Evolutionary conservation across 768 basidiomycete genomes (phyloP), one percentile per base, ranked within the genome.

Genomic region (Suillus cothurnatus): DNA sequence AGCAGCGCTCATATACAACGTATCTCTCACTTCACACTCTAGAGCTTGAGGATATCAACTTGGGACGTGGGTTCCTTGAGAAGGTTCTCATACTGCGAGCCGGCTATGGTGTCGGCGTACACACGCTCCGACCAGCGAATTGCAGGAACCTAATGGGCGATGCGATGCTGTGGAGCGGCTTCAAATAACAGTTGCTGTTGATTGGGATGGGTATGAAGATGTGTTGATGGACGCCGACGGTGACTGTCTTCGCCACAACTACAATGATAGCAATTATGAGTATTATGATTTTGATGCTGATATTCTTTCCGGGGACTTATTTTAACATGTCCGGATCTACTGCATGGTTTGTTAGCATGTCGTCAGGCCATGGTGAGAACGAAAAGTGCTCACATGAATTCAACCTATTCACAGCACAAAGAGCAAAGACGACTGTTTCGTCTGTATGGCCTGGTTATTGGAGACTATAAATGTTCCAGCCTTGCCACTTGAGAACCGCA

Each of bases 141-240:
- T 57, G 8, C 34, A 36, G 34, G 56, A 23, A 23, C 9, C n/a
- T 57, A 15, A 36, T 15, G 56, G 1, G 15, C 14, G 34, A 57
- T 23, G 15, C 14, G 34, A 57, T 23, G 7, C 8, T 2, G 61
- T 67, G 12, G 58, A 43, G 31, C 39, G 3, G 1, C 50, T 72
- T 49, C 61, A 39, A 50, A 52, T 26, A 17, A 63, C 41, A 11
- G 70, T 69, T 34, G 23, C 38, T 14, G 63, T 73, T 45, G 11
- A 63, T 21, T 75, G 72, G 72, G 70, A 75, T 43, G 61, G 64
- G 23, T 8, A 67, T 47, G 62, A 50, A 31, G 63, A 60, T 50
- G 39, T 36, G 3, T 49, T 56, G 34, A 52, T 36, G 5, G 43
- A 64, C 11, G 5, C 52, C 11, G 11, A 21, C 21, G 19, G 21